Base-by-base conservation (phyloP, 305 asterid genomes). In the Rubia balearica region DNA sequence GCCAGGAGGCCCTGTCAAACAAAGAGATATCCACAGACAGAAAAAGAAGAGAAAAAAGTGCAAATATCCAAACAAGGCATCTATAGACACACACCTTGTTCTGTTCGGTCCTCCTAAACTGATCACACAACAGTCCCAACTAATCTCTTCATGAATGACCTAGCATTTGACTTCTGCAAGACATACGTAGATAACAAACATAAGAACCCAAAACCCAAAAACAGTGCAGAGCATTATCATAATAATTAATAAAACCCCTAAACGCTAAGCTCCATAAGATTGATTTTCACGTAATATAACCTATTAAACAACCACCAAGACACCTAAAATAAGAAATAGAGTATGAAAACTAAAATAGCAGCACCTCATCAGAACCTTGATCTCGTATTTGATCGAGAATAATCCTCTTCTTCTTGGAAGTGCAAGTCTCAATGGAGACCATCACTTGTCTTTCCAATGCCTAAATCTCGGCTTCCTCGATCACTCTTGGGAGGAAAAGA, bases 101-200 rank as follows among this genome's bases (percentile, higher is more conserved):
- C 99, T 69, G 83, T 87, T 81, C 91, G 96, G 83, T 94, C 97
- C 78, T 94, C 99, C 73, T 88, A 93, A 77, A 94, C 99, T 27
- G 99, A 91, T 77, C 99, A 91, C 65, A 94, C 97, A 76, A 94
- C 99, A 33, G 97, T 91, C 64, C 99, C 97, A 46, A 94, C 96
- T 46, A 94, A 79, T 75, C 96, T 84, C 84, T 82, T 89, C 11
- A 94, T 82, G 90, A 94, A 89, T 75, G 99, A 94, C 75, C 81
- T 83, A 74, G 87, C 84, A 76, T 82, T 91, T 71, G 57, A 72
- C 78, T 89, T 89, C 97, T 91, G 95, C 79, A 83, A 33, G 36
- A 33, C 36, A 33, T 33, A 33, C 5, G 78, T 33, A 3, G 36
- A 0, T 33, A 33, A 33, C 36, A 27, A 27, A 27, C 1, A 27